Base-by-base conservation (phyloP, 2,329 filamentous ascomycete genomes). In the Penicillium sp. region DNA sequence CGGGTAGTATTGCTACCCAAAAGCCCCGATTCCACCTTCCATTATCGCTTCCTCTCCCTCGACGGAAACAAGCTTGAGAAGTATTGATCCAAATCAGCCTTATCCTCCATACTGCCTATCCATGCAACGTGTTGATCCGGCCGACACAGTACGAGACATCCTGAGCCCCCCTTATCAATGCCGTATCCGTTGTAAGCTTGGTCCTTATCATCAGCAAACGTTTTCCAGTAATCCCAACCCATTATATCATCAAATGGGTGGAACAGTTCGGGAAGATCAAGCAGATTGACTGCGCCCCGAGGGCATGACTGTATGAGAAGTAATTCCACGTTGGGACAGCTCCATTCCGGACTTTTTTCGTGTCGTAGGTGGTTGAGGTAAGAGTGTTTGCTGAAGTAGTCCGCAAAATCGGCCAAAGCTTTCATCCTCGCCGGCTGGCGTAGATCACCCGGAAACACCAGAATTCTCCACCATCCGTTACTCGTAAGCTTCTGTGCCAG, bases 91-190 rank as follows among this genome's bases (percentile, higher is more conserved):
- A 64, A 45, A 27, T 26, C 49, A 13, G 43, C 39, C 6, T 44
- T 21, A 4, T 62, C 55, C 9, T 60, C 61, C 3, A 65, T 2
- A 5, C 21, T 26, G 22, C 60, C 63, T 4, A 63, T 35, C 58
- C 56, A 64, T 4, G 56, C 63, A 3, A 65, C 58, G 48, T 63
- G 62, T 22, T 67, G 64, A 49, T 68, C 66, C n/a, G 64, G 66
- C 6, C 66, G 63, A 26, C 57, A 58, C 5, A 67, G 52, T 1
- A 65, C 45, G 3, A 65, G 8, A 53, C 60, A 59, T 2, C 64
- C 63, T 24, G 39, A 3, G 5, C 16, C 39, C 7, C 44, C 13
- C n/a, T 46, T 39, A 19, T 54, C 48, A 16, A 67, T 61, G 1
- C 64, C 60, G 22, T 63, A 65, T 9, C 37, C 26, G 8, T 37